Evolutionary conservation across 345 rosid species (phyloP).

Genomic region (Euphorbia peplus): DNA sequence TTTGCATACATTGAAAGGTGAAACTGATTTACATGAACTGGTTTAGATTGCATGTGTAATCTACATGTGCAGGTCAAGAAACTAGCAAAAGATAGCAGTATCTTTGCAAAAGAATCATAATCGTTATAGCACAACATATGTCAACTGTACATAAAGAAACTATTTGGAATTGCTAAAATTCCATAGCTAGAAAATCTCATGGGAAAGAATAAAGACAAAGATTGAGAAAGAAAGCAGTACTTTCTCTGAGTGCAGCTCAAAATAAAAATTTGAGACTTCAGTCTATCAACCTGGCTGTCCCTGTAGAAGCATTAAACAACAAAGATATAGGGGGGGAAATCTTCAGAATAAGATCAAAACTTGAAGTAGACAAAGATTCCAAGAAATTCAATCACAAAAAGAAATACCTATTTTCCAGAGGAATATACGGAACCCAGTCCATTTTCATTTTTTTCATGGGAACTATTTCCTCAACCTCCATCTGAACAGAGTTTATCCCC

Average conservation of each 20-base stretch:
- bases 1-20: neutral
- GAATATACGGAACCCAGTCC: slow-evolving; percentile 97
- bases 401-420: slow-evolving; percentile 74
- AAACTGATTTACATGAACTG: neutral
- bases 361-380: slow-evolving; percentile 1
- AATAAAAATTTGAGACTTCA: slow-evolving; percentile 66
- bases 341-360: neutral
- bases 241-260: slow-evolving; percentile 85
- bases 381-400: slow-evolving; percentile 6
- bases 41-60: neutral
- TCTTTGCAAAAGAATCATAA: neutral
- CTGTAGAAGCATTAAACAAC: slow-evolving; percentile 42
- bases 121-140: neutral
- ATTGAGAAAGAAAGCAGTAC: slow-evolving; percentile 28
- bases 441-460: slow-evolving; percentile 99
- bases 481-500: slow-evolving; percentile 94
- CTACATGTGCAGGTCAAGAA: neutral
- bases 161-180: neutral
- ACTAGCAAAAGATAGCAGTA: neutral
- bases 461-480: slow-evolving; percentile 88
- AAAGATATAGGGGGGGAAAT: slow-evolving; percentile 3
- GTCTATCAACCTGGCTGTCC: slow-evolving; percentile 72
- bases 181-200: neutral
- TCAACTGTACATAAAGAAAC: neutral
- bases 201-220: no score